Evolutionary conservation across 202 grass and related monocot genomes (phyloP).

Genomic region (Hordeum pubiflorum): DNA sequence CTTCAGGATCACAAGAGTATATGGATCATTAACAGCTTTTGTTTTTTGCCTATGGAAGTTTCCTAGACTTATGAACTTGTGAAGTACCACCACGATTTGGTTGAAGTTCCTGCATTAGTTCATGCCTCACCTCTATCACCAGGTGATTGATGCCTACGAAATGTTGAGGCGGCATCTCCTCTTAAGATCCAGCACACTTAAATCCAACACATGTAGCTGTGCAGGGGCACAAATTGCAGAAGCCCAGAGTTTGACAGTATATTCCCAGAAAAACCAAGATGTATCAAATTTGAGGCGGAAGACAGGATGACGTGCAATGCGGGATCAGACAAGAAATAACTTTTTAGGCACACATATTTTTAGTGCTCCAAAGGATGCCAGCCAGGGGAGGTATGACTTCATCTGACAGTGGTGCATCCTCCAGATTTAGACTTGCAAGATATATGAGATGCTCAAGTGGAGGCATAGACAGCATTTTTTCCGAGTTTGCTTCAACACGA

Average conservation of each 20-base stretch:
- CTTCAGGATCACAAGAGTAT: neutral
- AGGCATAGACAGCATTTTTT: slow-evolving; percentile 37
- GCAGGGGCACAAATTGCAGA: slow-evolving; percentile 44
- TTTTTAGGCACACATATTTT: slow-evolving; percentile 68
- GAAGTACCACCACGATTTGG: slow-evolving; percentile 20
- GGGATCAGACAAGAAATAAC: slow-evolving; percentile 67
- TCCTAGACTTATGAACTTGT: slow-evolving; percentile 16
- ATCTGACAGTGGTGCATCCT: slow-evolving; percentile 47
- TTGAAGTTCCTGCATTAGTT: slow-evolving; percentile 32
- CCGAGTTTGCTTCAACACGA: slow-evolving; percentile 3
- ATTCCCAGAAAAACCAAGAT: slow-evolving; percentile 68
- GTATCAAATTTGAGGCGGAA: slow-evolving; percentile 39
- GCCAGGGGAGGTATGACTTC: slow-evolving; percentile 51
- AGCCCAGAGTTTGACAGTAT: slow-evolving; percentile 66
- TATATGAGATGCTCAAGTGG: slow-evolving; percentile 41
- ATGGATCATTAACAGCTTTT: slow-evolving; percentile 14
- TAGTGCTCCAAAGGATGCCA: slow-evolving; percentile 34
- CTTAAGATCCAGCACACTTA: slow-evolving; percentile 81
- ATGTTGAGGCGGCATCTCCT: slow-evolving; percentile 38
- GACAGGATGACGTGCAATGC: slow-evolving; percentile 36
- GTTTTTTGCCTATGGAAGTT: slow-evolving; percentile 23
- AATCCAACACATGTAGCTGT: slow-evolving; percentile 49
- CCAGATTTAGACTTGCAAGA: slow-evolving; percentile 51
- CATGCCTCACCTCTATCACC: slow-evolving; percentile 56
- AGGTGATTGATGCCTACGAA: slow-evolving; percentile 52